Conservation (phyloP, 805 yeast species). For the Teunomyces panamensis region DNA sequence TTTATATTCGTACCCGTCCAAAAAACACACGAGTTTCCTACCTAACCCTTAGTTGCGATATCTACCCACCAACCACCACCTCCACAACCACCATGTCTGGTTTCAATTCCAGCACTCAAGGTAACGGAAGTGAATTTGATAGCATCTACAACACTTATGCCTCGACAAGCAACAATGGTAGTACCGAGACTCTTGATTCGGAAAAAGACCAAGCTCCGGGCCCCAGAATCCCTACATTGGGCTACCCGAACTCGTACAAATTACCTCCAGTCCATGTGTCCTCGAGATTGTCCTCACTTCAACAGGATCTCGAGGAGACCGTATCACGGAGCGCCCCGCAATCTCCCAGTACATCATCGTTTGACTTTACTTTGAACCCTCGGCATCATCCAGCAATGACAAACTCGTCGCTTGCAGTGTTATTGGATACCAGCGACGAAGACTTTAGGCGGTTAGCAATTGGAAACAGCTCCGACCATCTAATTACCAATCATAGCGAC, state of each 20-base stretch:
- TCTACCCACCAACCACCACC: neutral
- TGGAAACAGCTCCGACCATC: slow-evolving; percentile 2
- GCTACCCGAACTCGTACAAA: slow-evolving; percentile 4
- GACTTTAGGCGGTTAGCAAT: slow-evolving; percentile 1
- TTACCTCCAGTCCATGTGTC: slow-evolving; percentile 18
- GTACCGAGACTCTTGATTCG: slow-evolving; percentile 29
- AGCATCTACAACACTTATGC: slow-evolving; percentile 20
- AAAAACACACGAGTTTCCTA: neutral
- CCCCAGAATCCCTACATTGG: slow-evolving; percentile 1
- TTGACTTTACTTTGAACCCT: slow-evolving; percentile 26
- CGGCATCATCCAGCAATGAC: slow-evolving; percentile 23
- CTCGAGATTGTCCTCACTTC: slow-evolving; percentile 21
- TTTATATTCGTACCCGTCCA: neutral
- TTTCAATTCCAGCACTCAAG: neutral
- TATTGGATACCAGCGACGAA: slow-evolving; percentile 22
- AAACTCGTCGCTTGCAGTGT: slow-evolving; percentile 35
- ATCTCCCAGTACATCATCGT: slow-evolving; percentile 27
- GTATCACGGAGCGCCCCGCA: slow-evolving; percentile 23
- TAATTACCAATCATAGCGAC: neutral
- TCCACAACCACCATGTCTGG: neutral
- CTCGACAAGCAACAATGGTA: slow-evolving; percentile 8
- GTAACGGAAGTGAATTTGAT: slow-evolving; percentile 19
- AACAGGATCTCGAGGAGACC: slow-evolving; percentile 9
- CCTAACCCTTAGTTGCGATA: neutral
- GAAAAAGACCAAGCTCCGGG: slow-evolving; percentile 14